Percentiles rank a stretch among this genome's conserved stretches.
Evolutionary conservation across 2,329 filamentous ascomycete species (phyloP).

Genomic region (Cladophialophora bantiana): DNA sequence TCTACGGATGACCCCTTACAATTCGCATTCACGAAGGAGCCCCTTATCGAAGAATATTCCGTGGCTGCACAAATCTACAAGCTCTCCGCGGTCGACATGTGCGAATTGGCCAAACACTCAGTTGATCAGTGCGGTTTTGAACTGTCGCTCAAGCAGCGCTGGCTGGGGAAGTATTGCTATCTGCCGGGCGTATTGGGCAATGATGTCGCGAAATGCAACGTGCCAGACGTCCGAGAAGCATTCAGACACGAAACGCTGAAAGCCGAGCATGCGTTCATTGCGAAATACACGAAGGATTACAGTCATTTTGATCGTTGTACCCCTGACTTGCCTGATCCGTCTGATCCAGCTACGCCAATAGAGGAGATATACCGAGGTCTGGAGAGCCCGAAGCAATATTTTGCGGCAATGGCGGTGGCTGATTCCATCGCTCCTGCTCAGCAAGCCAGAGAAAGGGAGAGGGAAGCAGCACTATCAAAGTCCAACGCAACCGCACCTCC

Average conservation of each 20-base stretch:
- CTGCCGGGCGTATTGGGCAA: constrained; percentile 84
- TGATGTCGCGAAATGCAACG: constrained; percentile 93
- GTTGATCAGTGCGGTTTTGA: constrained; percentile 96
- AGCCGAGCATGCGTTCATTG: constrained; percentile 76
- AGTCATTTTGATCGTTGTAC: constrained; percentile 40
- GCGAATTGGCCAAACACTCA: constrained; percentile 94
- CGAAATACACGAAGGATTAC: constrained; percentile 40
- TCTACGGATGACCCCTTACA: constrained; percentile 97
- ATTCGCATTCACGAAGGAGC: constrained; percentile 98
- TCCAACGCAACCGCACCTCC: constrained; percentile 20
- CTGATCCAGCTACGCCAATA: constrained; percentile 29
- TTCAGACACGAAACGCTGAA: constrained; percentile 86
- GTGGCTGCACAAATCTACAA: constrained; percentile 99
- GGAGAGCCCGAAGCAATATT: constrained; percentile 40
- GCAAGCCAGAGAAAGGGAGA: constrained; percentile 27
- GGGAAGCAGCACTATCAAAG: constrained; percentile 26
- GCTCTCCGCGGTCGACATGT: constrained; percentile 96
- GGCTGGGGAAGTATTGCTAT: constrained; percentile 82
- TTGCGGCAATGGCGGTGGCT: constrained; percentile 36
- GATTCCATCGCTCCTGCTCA: constrained; percentile 38
- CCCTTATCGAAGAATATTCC: constrained; percentile 96
- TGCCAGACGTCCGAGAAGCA: constrained; percentile 88
- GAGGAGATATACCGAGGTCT: constrained; percentile 35
- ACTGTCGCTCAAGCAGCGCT: constrained; percentile 83
- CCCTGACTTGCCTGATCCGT: constrained; percentile 37